These are phyloP conservation scores for Agapanthus africanus DNA, from an alignment of 106 monocot genomes.

Conservation along the genomic window DNA sequence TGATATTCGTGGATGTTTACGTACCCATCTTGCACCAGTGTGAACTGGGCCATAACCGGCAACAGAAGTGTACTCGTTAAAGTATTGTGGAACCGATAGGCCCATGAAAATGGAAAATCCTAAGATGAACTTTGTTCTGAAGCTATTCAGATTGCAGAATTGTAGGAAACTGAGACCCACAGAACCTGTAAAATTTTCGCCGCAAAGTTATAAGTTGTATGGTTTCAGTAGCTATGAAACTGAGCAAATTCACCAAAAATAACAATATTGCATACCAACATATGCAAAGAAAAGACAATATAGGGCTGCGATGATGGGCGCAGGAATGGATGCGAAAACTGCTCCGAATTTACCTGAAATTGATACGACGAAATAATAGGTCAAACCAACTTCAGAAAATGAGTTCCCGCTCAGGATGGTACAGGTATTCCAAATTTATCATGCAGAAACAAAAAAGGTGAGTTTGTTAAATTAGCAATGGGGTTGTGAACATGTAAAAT, in stretches of 20 bases:
- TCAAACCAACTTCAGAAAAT: no score
- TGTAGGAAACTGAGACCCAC: constrained; percentile 84
- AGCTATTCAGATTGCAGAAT: constrained; percentile 96
- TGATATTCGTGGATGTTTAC: no score
- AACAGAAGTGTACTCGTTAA: constrained; percentile 96
- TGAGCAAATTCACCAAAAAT: no score
- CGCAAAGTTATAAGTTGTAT: no score
- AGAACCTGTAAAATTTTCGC: constrained; percentile 47
- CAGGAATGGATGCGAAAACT: constrained; percentile 87
- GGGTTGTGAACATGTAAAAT: no score
- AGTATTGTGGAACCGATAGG: constrained; percentile 94
- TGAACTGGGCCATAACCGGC: constrained; percentile 94
- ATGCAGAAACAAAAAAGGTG: no score
- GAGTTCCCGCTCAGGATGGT: no score
- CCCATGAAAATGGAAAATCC: constrained; percentile 93
- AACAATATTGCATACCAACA: constrained; percentile 70
- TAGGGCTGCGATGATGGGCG: constrained; percentile 85
- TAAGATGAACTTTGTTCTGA: constrained; percentile 87
- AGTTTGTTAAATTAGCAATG: no score
- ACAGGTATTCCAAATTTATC: no score
- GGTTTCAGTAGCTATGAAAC: no score
- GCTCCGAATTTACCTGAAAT: constrained; percentile 92
- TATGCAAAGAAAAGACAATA: constrained; percentile 99
- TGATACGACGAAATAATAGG: no score
- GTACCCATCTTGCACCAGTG: constrained; percentile 86